phyloP scores from a whole-genome alignment of 2,329 filamentous ascomycete genomes.

The Diplodia intermedia region DNA sequence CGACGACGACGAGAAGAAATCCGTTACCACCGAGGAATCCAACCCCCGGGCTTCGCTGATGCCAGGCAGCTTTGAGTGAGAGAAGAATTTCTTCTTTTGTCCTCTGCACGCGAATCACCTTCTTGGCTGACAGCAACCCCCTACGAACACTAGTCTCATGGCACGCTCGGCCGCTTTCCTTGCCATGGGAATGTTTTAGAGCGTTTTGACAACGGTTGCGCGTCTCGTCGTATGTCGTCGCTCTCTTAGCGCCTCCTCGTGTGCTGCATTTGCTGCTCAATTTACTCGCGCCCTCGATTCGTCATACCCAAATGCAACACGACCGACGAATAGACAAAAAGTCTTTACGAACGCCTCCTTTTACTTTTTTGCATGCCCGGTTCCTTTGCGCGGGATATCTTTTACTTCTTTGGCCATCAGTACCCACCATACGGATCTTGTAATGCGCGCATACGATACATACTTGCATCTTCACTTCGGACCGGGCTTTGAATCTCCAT shows the following conservation, averaged over 20 bases:
- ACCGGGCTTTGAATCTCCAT: slow-evolving; percentile 10
- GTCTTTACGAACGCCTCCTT: slow-evolving; percentile 7
- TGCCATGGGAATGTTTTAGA: slow-evolving; percentile 28
- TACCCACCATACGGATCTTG: slow-evolving; percentile 22
- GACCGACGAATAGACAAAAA: slow-evolving; percentile 12
- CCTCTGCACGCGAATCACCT: slow-evolving; percentile 17
- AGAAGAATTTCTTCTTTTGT: slow-evolving; percentile 30
- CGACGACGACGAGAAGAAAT: slow-evolving; percentile 23
- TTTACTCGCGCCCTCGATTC: not conserved
- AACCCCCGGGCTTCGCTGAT: slow-evolving; percentile 18
- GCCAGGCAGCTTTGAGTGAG: slow-evolving; percentile 33
- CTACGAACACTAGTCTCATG: slow-evolving; percentile 23
- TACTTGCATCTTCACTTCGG: slow-evolving; percentile 23
- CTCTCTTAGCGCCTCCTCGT: slow-evolving; percentile 2
- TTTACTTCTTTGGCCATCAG: slow-evolving; percentile 13
- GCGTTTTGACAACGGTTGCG: slow-evolving; percentile 21
- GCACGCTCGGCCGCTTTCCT: slow-evolving; percentile 28
- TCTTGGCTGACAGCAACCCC: slow-evolving; percentile 25
- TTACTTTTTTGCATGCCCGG: slow-evolving; percentile 7
- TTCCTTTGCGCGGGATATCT: slow-evolving; percentile 8
- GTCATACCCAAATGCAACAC: slow-evolving; percentile 12
- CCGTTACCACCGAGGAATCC: slow-evolving; percentile 5
- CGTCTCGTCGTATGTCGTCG: slow-evolving; percentile 8
- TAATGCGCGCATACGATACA: slow-evolving; percentile 26
- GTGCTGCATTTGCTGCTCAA: slow-evolving; percentile 5